Percentiles rank a stretch among this genome's conserved stretches.
phyloP scores from a whole-genome alignment of 2,329 filamentous ascomycete genomes.

The Beauveria sp. region DNA sequence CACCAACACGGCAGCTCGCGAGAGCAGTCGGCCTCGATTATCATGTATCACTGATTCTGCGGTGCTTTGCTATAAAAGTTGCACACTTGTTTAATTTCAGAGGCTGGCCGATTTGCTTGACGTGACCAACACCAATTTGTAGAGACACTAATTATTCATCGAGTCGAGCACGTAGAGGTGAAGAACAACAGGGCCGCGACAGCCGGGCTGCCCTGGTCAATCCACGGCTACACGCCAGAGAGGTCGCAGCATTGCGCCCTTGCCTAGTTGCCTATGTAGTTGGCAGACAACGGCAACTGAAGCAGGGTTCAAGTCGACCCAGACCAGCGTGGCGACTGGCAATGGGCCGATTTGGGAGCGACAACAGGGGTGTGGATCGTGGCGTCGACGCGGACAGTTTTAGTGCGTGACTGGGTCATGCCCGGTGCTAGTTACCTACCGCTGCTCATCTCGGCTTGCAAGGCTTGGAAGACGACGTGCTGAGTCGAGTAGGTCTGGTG shows the following conservation, averaged over 20 bases:
- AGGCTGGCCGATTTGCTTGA: background rate
- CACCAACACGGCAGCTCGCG: background rate
- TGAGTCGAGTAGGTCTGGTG: no score
- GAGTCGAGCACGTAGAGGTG: background rate
- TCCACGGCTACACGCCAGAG: background rate
- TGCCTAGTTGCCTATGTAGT: background rate
- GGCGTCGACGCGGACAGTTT: conserved; percentile 1
- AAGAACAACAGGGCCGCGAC: background rate
- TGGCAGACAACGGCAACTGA: background rate
- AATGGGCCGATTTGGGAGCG: conserved; percentile 9
- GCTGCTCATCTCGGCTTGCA: background rate
- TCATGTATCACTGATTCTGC: background rate
- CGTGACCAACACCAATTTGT: background rate
- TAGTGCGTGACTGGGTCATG: background rate
- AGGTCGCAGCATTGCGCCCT: background rate
- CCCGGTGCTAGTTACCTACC: background rate
- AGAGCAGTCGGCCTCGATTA: background rate
- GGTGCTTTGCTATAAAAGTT: background rate
- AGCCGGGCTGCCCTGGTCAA: conserved; percentile 2
- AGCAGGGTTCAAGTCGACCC: background rate
- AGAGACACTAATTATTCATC: no score
- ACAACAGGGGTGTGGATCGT: conserved; percentile 8
- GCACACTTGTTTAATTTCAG: background rate
- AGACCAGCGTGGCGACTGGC: background rate
- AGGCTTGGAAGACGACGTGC: background rate